Evolutionary conservation across 768 basidiomycete genomes (phyloP).

Genomic region (Cyathus striatus): DNA sequence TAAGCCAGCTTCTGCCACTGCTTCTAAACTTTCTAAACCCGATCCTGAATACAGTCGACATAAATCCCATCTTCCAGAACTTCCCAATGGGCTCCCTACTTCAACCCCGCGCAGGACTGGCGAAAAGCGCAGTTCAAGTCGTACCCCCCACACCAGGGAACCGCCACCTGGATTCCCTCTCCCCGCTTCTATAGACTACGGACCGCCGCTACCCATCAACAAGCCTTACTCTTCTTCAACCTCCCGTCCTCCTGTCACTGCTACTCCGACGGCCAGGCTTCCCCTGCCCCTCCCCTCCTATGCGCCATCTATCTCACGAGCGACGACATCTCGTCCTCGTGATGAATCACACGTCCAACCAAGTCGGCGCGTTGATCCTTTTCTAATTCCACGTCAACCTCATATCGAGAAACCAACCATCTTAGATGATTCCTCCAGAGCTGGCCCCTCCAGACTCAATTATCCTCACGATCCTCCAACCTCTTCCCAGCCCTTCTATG

Average conservation of each 20-base stretch:
- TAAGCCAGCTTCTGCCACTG: conserved; percentile 19
- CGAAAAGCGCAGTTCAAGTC: conserved; percentile 24
- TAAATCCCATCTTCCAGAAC: conserved; percentile 13
- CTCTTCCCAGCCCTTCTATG: too few relatives aligned
- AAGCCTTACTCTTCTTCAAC: not conserved
- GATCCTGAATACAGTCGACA: conserved; percentile 20
- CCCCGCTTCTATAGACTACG: not conserved
- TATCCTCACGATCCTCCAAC: too few relatives aligned
- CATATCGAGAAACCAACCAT: too few relatives aligned
- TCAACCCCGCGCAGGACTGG: conserved; percentile 12
- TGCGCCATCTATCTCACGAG: not conserved
- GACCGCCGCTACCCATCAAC: not conserved
- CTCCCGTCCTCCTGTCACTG: not conserved
- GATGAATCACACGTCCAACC: not conserved
- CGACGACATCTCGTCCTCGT: not conserved
- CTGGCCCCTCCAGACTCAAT: too few relatives aligned
- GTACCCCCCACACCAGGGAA: conserved; percentile 13
- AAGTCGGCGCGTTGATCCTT: not conserved
- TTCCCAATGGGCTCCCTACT: conserved; percentile 2
- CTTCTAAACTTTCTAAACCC: conserved; percentile 26
- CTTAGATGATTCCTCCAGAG: too few relatives aligned
- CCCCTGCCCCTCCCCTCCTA: not conserved
- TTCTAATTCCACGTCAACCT: not conserved
- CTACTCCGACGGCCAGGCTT: not conserved
- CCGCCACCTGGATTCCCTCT: not conserved